Conservation (phyloP, 176 grass and related monocot genomes). For the Ananas comosus region DNA sequence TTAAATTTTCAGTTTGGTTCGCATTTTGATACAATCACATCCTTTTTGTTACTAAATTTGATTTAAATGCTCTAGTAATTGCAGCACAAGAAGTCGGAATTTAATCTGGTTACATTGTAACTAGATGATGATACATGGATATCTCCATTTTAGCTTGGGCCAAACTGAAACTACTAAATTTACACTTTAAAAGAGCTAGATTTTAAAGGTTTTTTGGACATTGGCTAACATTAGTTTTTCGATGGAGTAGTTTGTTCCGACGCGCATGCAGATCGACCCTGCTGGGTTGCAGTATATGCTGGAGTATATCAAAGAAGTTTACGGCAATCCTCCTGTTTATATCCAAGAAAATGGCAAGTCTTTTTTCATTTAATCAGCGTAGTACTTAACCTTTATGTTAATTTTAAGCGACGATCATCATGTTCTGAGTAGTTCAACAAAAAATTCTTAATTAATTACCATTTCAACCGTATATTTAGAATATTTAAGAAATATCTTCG, state of each 20-base stretch:
- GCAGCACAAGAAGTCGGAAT: no score
- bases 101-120: no score
- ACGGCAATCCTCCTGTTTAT: conserved; percentile 46
- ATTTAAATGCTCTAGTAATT: no score
- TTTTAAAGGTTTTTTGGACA: neutral
- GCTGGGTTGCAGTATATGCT: conserved; percentile 28
- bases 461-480: no score
- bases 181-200: neutral
- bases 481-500: no score
- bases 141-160: neutral
- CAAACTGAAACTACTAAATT: neutral
- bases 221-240: neutral
- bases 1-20: neutral
- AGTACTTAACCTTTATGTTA: neutral
- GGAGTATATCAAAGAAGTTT: conserved; percentile 41
- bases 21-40: neutral
- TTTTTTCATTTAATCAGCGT: neutral
- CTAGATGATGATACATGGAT: neutral
- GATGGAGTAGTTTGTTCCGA: conserved; percentile 18
- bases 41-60: no score
- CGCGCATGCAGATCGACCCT: conserved; percentile 15
- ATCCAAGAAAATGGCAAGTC: conserved; percentile 79
- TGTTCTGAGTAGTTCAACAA: neutral
- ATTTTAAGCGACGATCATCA: neutral
- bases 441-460: no score